These are phyloP conservation scores for Purpureocillium lavendulum DNA, from an alignment of 2,329 filamentous ascomycete species.

Conservation along the genomic window DNA sequence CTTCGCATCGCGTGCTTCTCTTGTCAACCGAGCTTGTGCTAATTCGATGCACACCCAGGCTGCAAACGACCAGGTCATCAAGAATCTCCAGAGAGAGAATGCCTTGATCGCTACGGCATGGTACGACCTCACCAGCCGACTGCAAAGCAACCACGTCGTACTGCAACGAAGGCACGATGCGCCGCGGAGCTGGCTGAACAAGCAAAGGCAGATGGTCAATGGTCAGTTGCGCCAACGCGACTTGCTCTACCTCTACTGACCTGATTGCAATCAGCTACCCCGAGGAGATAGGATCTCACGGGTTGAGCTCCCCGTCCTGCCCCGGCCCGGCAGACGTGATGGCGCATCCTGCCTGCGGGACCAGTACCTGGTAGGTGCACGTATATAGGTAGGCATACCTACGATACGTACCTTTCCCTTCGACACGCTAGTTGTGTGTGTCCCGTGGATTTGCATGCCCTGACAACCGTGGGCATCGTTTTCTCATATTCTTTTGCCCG, in stretches of 20 bases:
- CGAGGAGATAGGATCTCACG: constrained; percentile 34
- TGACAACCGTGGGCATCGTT: too few relatives aligned
- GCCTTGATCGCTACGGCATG: constrained; percentile 73
- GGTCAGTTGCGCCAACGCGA: constrained; percentile 38
- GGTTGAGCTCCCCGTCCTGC: constrained; percentile 14
- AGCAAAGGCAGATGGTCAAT: constrained; percentile 67
- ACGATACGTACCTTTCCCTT: too few relatives aligned
- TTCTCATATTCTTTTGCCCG: too few relatives aligned
- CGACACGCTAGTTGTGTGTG: too few relatives aligned
- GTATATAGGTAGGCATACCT: too few relatives aligned
- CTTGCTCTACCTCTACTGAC: constrained; percentile 35
- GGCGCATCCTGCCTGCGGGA: too few relatives aligned
- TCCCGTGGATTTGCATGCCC: too few relatives aligned
- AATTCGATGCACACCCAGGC: constrained; percentile 24
- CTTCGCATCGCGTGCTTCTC: too few relatives aligned
- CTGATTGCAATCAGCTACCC: constrained; percentile 30
- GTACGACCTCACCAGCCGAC: constrained; percentile 70
- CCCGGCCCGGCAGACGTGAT: too few relatives aligned
- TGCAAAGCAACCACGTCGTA: constrained; percentile 78
- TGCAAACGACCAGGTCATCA: constrained; percentile 46
- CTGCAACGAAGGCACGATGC: constrained; percentile 66
- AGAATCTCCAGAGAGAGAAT: constrained; percentile 70
- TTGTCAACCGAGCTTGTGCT: neutral
- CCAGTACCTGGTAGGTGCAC: too few relatives aligned
- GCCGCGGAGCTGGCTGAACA: constrained; percentile 76